Evolutionary conservation across 352 stramenopile species (phyloP).

Genomic region (Pythium guiyangense): DNA sequence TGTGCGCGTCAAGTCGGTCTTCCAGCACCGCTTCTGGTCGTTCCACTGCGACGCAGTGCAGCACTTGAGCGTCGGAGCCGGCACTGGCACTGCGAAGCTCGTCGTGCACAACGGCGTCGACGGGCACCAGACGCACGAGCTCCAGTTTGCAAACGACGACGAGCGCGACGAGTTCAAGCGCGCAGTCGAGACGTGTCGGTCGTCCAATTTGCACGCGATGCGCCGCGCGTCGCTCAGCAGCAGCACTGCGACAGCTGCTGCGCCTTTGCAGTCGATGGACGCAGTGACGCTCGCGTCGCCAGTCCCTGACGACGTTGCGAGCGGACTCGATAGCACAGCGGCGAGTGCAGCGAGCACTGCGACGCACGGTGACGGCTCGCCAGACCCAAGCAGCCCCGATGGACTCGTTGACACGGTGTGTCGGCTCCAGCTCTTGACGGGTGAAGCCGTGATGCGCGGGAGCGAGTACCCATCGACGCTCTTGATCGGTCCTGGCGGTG

Average conservation of each 20-base stretch:
- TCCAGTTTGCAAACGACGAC: slow-evolving; percentile 73
- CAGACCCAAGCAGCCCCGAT: too few relatives aligned
- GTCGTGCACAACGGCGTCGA: slow-evolving; percentile 55
- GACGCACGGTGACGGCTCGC: not conserved
- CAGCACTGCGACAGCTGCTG: not conserved
- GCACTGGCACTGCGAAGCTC: slow-evolving; percentile 34
- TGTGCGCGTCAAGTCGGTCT: slow-evolving; percentile 75
- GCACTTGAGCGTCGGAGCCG: slow-evolving; percentile 33
- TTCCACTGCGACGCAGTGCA: slow-evolving; percentile 73
- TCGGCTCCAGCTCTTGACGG: slow-evolving; percentile 18
- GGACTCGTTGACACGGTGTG: not conserved
- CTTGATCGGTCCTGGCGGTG: slow-evolving; percentile 51
- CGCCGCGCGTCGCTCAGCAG: slow-evolving; percentile 25
- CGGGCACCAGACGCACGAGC: slow-evolving; percentile 50
- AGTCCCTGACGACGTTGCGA: slow-evolving; percentile 17
- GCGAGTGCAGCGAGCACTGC: not conserved
- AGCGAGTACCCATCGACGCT: slow-evolving; percentile 50
- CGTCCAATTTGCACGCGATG: slow-evolving; percentile 35
- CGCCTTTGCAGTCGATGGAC: slow-evolving; percentile 12
- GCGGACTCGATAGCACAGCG: not conserved
- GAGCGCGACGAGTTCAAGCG: slow-evolving; percentile 62
- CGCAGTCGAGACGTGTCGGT: slow-evolving; percentile 47
- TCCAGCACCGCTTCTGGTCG: slow-evolving; percentile 78
- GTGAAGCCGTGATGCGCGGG: slow-evolving; percentile 36
- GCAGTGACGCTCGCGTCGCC: slow-evolving; percentile 19